Evolutionary conservation across 192 early-diverging fungal species (phyloP), one percentile per base, ranked within the genome.

Genomic region (Geranomyces variabilis): DNA sequence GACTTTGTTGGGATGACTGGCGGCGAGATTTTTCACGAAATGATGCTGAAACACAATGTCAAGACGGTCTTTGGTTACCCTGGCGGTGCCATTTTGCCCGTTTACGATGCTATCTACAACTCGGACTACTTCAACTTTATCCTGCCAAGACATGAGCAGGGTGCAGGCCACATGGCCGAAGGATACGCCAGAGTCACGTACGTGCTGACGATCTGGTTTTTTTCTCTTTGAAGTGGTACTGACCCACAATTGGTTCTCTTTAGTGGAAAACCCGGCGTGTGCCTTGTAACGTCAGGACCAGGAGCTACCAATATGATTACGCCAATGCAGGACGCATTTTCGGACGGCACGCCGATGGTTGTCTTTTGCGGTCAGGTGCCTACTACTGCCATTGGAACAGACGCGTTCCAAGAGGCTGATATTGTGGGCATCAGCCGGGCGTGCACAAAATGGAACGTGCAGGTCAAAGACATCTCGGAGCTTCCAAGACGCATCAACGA

Each of bases 371-470:
- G 97, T 45, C 97, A 99, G 84, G 97, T 99, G 51, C 88, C 91
- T 22, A 94, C 93, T 7, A 82, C 89, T 3, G 89, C 92, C 33
- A 92, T 99, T 72, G 97, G 97, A 45, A 91, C 91, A 1, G 97
- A 99, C 74, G 95, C 94, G 14, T 99, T 99, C 88, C 97, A 99
- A 83, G 97, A 99, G 81, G 96, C 96, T 63, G 96, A 99, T 73
- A 86, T 99, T 34, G 86, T 99, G 29, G 95, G 95, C 56, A 99
- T 99, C 75, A 92, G 92, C 70, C 89, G 97, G 31, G 82, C 92
- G 19, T 99, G 97, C 84, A 96, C 97, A 78, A 99, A 97, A 79
- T 99, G 97, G 97, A 99, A 99, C 76, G 95, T 97, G 43, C 94
- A 96, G 95, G 93, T 99, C 79, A 93, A 93, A 74, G 93, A 96